These are phyloP conservation scores for Lippia alba DNA, from an alignment of 305 asterid genomes.

Conservation along the genomic window DNA sequence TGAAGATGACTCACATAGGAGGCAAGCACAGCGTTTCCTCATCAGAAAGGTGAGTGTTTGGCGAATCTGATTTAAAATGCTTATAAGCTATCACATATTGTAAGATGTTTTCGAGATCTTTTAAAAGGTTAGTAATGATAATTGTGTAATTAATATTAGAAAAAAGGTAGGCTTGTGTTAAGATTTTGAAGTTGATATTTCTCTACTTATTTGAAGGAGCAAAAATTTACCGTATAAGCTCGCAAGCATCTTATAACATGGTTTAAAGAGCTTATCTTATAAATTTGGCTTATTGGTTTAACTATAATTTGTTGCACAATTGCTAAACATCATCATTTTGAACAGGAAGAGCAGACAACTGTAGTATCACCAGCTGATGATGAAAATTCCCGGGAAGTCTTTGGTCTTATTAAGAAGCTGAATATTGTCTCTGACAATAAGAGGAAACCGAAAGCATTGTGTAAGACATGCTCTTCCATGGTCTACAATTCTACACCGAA, in stretches of 20 bases:
- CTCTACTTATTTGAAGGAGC: background rate
- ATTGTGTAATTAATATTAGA: too few relatives aligned
- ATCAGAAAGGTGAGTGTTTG: constrained; percentile 55
- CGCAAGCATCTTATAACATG: too few relatives aligned
- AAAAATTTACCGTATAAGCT: background rate
- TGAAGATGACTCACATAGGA: constrained; percentile 61
- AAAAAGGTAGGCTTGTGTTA: too few relatives aligned
- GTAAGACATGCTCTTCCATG: constrained; percentile 51
- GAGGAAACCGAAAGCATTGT: constrained; percentile 73
- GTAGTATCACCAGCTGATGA: constrained; percentile 69
- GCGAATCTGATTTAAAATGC: too few relatives aligned
- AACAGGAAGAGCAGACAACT: constrained; percentile 65
- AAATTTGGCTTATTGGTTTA: constrained; percentile 22
- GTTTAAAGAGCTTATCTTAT: too few relatives aligned
- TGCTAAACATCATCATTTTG: constrained; percentile 27
- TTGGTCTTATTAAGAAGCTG: constrained; percentile 86
- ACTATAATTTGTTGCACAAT: constrained; percentile 12
- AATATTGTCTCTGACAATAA: constrained; percentile 67
- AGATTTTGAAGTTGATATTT: constrained; percentile 2
- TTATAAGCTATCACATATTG: too few relatives aligned
- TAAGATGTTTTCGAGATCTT: too few relatives aligned
- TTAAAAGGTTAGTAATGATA: too few relatives aligned
- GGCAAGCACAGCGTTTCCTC: constrained; percentile 53
- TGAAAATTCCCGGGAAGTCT: constrained; percentile 79
- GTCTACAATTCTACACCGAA: background rate